These are phyloP conservation scores for Rhodofomes roseus DNA, from an alignment of 1,284 basidiomycete species.

Conservation along the genomic window DNA sequence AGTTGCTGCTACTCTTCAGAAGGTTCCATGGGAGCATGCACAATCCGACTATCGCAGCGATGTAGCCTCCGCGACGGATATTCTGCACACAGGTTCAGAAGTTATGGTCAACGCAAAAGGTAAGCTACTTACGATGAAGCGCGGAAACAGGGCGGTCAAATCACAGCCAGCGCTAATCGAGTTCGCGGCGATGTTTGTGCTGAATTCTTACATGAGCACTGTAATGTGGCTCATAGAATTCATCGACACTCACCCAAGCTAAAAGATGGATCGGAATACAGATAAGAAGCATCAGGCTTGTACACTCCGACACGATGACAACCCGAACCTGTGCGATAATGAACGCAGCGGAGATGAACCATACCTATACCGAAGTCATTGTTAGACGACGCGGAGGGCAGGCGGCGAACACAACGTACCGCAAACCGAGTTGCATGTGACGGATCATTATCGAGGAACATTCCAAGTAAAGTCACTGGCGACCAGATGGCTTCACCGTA, in stretches of 20 bases:
- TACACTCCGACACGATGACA: too few relatives aligned
- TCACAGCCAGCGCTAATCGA: slow-evolving; percentile 84
- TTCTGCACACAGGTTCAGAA: slow-evolving; percentile 39
- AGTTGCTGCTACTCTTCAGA: slow-evolving; percentile 70
- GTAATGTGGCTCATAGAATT: slow-evolving; percentile 30
- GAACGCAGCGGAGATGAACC: slow-evolving; percentile 77
- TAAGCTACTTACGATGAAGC: slow-evolving; percentile 77
- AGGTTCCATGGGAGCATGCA: slow-evolving; percentile 82
- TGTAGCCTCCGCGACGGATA: slow-evolving; percentile 80
- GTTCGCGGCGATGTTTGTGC: slow-evolving; percentile 81
- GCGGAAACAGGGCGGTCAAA: slow-evolving; percentile 75
- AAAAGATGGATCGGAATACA: too few relatives aligned
- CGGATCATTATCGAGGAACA: slow-evolving; percentile 64
- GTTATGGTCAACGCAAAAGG: slow-evolving; percentile 16
- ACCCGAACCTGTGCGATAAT: slow-evolving; percentile 74
- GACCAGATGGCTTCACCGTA: slow-evolving; percentile 81
- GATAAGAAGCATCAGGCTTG: too few relatives aligned
- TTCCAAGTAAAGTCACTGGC: slow-evolving; percentile 69
- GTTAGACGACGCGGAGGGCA: too few relatives aligned
- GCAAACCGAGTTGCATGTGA: slow-evolving; percentile 68
- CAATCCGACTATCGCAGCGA: slow-evolving; percentile 75
- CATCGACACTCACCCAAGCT: slow-evolving; percentile 18
- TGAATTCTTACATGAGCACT: slow-evolving; percentile 45
- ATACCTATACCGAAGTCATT: slow-evolving; percentile 50
- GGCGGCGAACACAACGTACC: too few relatives aligned